Evolutionary conservation across 192 early-diverging fungal species (phyloP), one percentile per base, ranked within the genome.

Genomic region (Coemansia sp.): DNA sequence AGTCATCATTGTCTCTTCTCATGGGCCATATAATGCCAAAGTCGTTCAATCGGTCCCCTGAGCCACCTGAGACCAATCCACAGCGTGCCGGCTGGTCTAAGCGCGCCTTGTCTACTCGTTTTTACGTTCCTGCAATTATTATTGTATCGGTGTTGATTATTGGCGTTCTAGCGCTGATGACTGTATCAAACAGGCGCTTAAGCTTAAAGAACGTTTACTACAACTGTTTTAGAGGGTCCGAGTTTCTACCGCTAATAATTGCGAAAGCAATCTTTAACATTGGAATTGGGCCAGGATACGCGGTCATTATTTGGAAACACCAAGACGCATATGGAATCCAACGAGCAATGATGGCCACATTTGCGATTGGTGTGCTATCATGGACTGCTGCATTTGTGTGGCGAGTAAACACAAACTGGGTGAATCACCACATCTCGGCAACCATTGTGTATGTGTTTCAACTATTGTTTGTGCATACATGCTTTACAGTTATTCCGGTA

Each of bases 321-420:
- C 55, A 63, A n/a, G 73, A 75, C n/a, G 67, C 73, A 0, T 75
- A 75, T 59, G 67, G 67, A 35, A 75, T 75, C 15, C 52, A 64
- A n/a, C 65, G 60, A 25, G 41, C 67, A 0, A 62, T 75, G 55
- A 47, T 25, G 12, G 8, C 62, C 12, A 14, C 60, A 6, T 47
- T 69, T 61, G 59, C 25, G 8, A 56, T 63, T 3, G 73, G 73
- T 11, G 24, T 60, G 6, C 1, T 67, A 17, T 39, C 66, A 21
- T 76, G 74, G 74, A 29, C 47, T 6, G 51, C 14, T 5, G 50
- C 38, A 5, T 50, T 76, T 6, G 25, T 45, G 19, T 76, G 74
- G 74, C 57, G 69, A n/a, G 38, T 76, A 22, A 55, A 63, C 15
- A 39, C n/a, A 12, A 29, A 19, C 5, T 63, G 60, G 52, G 17